phyloP scores from a whole-genome alignment of 2,329 filamentous ascomycete species.

The Periconia digitata region DNA sequence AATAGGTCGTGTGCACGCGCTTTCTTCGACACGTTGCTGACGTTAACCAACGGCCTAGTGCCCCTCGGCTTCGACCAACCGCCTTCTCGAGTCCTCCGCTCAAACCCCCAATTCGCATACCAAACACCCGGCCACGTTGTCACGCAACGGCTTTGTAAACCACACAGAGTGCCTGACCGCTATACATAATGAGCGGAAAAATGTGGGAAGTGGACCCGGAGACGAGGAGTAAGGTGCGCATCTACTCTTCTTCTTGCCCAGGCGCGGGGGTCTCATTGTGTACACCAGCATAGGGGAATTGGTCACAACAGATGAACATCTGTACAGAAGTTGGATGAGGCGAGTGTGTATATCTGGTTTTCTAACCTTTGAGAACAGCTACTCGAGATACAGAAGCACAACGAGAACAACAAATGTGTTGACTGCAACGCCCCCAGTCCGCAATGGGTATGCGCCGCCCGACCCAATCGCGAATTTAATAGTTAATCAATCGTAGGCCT shows the following conservation, averaged over 20 bases:
- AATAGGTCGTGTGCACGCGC: no score
- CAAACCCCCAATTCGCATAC: constrained; percentile 4
- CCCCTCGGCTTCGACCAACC: constrained; percentile 12
- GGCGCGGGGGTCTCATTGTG: constrained; percentile 7
- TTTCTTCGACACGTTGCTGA: no score
- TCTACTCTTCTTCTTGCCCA: constrained; percentile 2
- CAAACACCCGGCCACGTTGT: background rate
- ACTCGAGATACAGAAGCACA: constrained; percentile 84
- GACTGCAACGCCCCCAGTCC: constrained; percentile 95
- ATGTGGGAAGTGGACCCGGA: constrained; percentile 99
- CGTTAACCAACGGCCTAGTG: background rate
- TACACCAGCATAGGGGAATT: constrained; percentile 3
- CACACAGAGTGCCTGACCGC: constrained; percentile 3
- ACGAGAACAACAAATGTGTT: constrained; percentile 87
- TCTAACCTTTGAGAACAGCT: constrained; percentile 59
- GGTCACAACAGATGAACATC: background rate
- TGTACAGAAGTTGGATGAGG: background rate
- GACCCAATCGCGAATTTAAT: constrained; percentile 12
- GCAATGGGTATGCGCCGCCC: constrained; percentile 75
- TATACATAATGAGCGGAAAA: constrained; percentile 57
- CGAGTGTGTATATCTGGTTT: background rate
- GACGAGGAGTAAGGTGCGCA: constrained; percentile 83
- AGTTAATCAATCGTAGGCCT: constrained; percentile 53
- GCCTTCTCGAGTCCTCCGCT: constrained; percentile 4
- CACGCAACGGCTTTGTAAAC: constrained; percentile 1